Base-by-base conservation (phyloP, 106 monocot species). In the Cymbidium sinense region DNA sequence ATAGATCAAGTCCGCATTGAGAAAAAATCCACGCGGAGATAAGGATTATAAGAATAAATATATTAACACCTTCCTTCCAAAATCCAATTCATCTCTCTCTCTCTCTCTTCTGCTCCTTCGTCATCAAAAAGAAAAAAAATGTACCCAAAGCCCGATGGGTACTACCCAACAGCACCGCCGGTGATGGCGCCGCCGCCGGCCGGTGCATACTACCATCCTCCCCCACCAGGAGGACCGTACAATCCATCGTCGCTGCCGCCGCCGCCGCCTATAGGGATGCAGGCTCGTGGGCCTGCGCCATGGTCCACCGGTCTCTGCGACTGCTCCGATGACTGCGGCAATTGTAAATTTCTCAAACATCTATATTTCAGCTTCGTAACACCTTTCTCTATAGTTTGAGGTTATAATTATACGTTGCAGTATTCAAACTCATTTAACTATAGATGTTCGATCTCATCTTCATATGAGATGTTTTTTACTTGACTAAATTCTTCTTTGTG, bases 261-360 rank as follows among this genome's bases (percentile, higher is more conserved):
- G 13, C 51, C 75, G 28, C 75, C 75, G 19, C 44, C 47, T 30
- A 27, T 51, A 19, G 29, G 50, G 19, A 51, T 41, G 33, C 73
- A 37, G 1, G 23, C 78, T 52, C 75, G 30, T 4, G 28, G 23
- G 13, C 20, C 54, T 4, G 70, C 15, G 10, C 36, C 35, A 13
- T 84, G 84, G 84, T 80, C 84, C 19, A 77, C 84, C 37, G 88
- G 85, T 27, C 85, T 88, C n/a, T 88, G 82, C 30, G 69, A 50
- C 27, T 86, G 88, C 76, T 77, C 43, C 55, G 86, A 85, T 30
- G 85, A 88, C 36, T 50, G 47, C 37, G 73, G 70, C 74, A 86
- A 81, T 50, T 88, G 87, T 71, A 33, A 2, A 18, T 29, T 23
- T 18, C 70, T 70, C 70, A 70, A 34, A 13, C 69, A 12, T 30